Base-by-base conservation (phyloP, 1,139 yeast species). In the Sugiyamaella novakii region DNA sequence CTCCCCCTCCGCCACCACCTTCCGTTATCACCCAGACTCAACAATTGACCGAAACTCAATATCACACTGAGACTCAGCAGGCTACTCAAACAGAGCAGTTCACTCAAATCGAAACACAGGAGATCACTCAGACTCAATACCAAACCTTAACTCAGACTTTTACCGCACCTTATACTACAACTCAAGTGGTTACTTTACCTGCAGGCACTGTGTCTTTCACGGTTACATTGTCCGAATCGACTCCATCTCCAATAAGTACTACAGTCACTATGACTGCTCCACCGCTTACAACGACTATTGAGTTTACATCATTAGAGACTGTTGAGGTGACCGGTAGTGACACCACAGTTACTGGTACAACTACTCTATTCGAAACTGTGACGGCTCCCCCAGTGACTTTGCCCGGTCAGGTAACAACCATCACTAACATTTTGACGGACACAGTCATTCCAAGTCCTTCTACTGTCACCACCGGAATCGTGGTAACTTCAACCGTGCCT, bases 291-390 rank as follows among this genome's bases (percentile, higher is more conserved):
- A 22, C 52, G 11, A 37, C 39, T 12, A 27, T 46, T 14, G 27
- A 33, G 10, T 22, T 18, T 21, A 38, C 47, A 17, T 34, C 49
- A 5, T 11, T 41, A 15, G 34, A 42, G 18, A 51, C 54, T 22
- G 43, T 41, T 15, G 29, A 39, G 5, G 21, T 46, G 11, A 46
- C 55, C 18, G 50, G 50, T 2, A 47, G 38, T 5, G 49, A 37
- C 14, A 35, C 52, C 7, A 51, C 56, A 14, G 46, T 52, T 11
- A 46, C 53, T 11, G 50, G 54, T 5, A 46, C 54, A n/a, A 38
- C 38, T 25, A 47, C 54, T 21, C 19, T 43, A 25, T 28, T 39
- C 12, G 24, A 38, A 17, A 43, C 50, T 19, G 50, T 43, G 3
- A 54, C 56, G 11, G 41, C 43, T 18, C 53, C 54, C 11, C 47